Base-by-base conservation (phyloP, 805 yeast species). In the Wickerhamiella slavikovae region DNA sequence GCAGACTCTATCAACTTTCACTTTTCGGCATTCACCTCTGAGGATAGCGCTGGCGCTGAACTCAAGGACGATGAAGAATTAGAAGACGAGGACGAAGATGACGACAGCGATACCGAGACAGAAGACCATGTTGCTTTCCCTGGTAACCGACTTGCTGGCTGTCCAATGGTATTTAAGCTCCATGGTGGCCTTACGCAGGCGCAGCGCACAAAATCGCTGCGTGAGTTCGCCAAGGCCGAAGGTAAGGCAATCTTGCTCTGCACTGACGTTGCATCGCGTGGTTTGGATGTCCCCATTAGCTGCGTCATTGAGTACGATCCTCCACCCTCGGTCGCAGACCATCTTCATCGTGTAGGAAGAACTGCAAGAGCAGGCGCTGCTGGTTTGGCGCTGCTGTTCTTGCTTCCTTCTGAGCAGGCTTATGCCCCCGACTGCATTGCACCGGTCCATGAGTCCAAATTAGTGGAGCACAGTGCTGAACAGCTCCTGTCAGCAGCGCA, bases 231-330 rank as follows among this genome's bases (percentile, higher is more conserved):
- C 8, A 62, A 62, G 33, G 71, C 71, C 42, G 14, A 17, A 2
- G 24, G 17, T 2, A 29, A 29, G 6, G 62, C 73, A 2, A 61
- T 89, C 14, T 59, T 89, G 43, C 67, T 89, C 41, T 85, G 96
- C 60, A 89, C 99, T 0, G 99, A 89, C 62, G 96, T 89, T 36
- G 98, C 95, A 0, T 72, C 96, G 20, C 70, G 99, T 55, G 99
- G 99, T 37, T 61, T 89, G 37, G 99, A 89, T 59, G 57, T 89
- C 33, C 93, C 68, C 29, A 79, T 89, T 34, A 67, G 89, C 26
- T 68, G 73, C 28, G 93, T 89, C 19, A 61, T 89, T 13, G 98
- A 89, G 50, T 74, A 71, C 42, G 99, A 89, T 48, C 94, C 99
- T 2, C 94, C 98, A 4, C 83, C 85, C 45, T 66, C 89, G 1